phyloP scores from a whole-genome alignment of 192 early-diverging fungal genomes.

The Coemansia sp. region DNA sequence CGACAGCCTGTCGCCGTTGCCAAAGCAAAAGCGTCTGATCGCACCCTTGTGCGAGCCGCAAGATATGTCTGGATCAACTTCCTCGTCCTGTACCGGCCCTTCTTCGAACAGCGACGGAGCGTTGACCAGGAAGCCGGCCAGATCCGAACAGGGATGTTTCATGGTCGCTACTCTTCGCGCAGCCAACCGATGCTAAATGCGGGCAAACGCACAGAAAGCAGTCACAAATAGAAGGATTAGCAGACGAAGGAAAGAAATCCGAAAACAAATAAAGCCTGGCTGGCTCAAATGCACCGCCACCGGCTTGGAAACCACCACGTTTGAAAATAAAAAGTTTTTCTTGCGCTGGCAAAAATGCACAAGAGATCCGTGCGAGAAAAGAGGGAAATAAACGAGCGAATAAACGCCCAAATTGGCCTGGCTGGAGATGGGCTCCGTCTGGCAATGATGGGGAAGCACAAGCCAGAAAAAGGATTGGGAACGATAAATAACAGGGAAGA shows the following conservation, averaged over 20 bases:
- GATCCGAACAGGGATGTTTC: conserved; percentile 34
- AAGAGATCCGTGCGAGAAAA: conserved; percentile 7
- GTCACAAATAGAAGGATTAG: conserved; percentile 4
- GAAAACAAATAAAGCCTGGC: conserved; percentile 2
- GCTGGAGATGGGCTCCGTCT: not conserved
- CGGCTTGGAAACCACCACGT: not conserved
- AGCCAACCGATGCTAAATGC: conserved; percentile 30
- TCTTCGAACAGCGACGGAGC: conserved; percentile 54
- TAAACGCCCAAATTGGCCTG: not conserved
- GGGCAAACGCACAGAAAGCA: conserved; percentile 6
- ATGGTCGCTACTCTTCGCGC: conserved; percentile 30
- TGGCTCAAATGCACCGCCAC: not conserved
- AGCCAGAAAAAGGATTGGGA: not conserved
- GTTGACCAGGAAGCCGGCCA: conserved; percentile 50
- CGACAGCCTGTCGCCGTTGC: conserved; percentile 84
- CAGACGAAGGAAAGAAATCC: not conserved
- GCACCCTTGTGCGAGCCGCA: conserved; percentile 34
- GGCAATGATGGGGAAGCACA: not conserved
- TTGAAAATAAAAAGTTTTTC: not conserved
- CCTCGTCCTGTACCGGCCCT: conserved; percentile 44
- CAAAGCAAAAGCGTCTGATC: conserved; percentile 58
- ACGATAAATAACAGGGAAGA: not conserved
- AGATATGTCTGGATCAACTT: conserved; percentile 47
- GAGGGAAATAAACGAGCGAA: conserved; percentile 3
- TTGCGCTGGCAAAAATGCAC: not conserved